Evolutionary conservation across 139 green algal genomes (phyloP).

Genomic region (Chlorella ohadii): DNA sequence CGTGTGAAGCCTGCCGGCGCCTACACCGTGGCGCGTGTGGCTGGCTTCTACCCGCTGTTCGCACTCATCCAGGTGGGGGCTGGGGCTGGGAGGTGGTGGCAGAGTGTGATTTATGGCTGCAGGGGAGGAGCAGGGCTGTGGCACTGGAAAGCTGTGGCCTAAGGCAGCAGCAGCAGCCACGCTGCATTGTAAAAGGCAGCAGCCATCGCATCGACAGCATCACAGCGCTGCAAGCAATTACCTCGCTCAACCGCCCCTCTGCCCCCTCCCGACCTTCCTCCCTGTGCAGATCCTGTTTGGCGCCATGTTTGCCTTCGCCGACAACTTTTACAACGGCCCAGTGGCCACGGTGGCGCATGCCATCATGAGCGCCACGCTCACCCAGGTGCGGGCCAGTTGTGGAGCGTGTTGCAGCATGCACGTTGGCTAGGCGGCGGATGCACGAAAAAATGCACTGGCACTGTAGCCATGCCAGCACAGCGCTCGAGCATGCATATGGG

Average conservation of each 20-base stretch:
- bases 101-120: not conserved
- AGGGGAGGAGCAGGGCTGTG: not conserved
- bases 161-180: not conserved
- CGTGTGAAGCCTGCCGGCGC: slow-evolving; percentile 25
- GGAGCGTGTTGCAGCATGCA: too few relatives aligned
- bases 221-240: not conserved
- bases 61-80: not conserved
- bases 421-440: too few relatives aligned
- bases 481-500: too few relatives aligned
- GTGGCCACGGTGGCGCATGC: slow-evolving; percentile 16
- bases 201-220: too few relatives aligned
- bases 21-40: slow-evolving; percentile 28
- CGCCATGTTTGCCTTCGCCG: slow-evolving; percentile 38
- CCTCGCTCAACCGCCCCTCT: too few relatives aligned
- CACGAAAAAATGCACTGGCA: too few relatives aligned
- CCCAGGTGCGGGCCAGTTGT: slow-evolving; percentile 11
- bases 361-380: slow-evolving; percentile 31
- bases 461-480: too few relatives aligned
- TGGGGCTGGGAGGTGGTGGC: too few relatives aligned
- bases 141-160: too few relatives aligned
- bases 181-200: too few relatives aligned
- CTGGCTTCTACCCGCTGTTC: slow-evolving; percentile 34
- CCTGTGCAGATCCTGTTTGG: slow-evolving; percentile 23
- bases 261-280: not conserved
- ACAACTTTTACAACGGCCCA: slow-evolving; percentile 33